Conservation (phyloP, 805 yeast species). For the Sugiyamaella americana region DNA sequence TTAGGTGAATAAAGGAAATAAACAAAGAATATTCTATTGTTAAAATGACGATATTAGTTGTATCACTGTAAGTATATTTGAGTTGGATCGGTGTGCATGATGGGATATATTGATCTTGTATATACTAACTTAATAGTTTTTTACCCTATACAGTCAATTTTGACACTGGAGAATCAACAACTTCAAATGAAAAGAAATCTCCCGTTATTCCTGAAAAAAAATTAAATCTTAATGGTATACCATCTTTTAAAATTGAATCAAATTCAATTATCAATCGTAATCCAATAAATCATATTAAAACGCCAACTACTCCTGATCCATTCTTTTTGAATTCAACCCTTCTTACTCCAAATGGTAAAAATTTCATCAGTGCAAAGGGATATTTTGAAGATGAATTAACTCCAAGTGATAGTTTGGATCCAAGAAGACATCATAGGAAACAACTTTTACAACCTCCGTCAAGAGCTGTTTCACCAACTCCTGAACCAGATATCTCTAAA, state of each 20-base stretch:
- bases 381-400: neutral
- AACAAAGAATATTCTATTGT: no score
- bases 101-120: neutral
- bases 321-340: no score
- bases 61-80: constrained; percentile 22
- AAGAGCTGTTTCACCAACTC: constrained; percentile 12
- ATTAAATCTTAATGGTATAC: constrained; percentile 3
- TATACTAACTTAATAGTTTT: constrained; percentile 11
- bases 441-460: constrained; percentile 9
- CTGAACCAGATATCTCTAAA: constrained; percentile 6
- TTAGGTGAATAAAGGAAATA: no score
- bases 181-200: neutral
- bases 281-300: neutral
- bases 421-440: constrained; percentile 7
- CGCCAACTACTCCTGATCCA: neutral
- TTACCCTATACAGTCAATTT: constrained; percentile 30
- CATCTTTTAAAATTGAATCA: neutral
- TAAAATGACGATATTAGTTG: constrained; percentile 23
- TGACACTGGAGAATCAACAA: constrained; percentile 11
- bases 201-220: constrained; percentile 2
- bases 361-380: neutral
- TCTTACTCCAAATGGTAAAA: neutral
- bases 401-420: constrained; percentile 1
- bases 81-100: no score
- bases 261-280: neutral